Base-by-base conservation (phyloP, 169 alveolate genomes). In the Cyclospora cayetanensis region DNA sequence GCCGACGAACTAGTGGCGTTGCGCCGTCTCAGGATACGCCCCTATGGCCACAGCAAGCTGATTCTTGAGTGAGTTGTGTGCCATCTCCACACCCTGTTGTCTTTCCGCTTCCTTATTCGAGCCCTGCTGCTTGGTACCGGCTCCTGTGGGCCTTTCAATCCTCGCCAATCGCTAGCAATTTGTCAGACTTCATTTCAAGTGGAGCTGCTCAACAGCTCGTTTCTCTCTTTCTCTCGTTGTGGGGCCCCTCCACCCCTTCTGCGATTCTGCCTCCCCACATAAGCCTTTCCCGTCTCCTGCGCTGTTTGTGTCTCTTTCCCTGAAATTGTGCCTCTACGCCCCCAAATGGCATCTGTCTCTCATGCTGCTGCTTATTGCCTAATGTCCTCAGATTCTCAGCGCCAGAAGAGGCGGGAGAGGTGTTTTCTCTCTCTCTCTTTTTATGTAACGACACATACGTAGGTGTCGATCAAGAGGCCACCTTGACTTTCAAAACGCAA, bases 1-100 rank as follows among this genome's bases (percentile, higher is more conserved):
- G 90, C 72, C 34, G 93, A 90, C 50, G 93, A 90, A 43, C 84
- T 90, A 50, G 74, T 94, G 25, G 60, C 60, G 20, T 53, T 88
- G 70, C 84, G 85, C 43, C 92, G 92, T 46, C 89, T 88, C 25
- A 79, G 65, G 55, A 4, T 88, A 50, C 63, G 29, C 37, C 86
- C 85, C 53, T n/a, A 20, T 9, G 66, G 60, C n/a, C 84, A 27
- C 68, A 46, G 42, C 39, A 35, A 88, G 43, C 39, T 74, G 41
- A 37, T 60, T 27, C 82, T 88, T 9, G 89, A 88, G 90, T 83
- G 39, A n/a, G 90, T n/a, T n/a, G n/a, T n/a, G n/a, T n/a, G n/a
- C n/a, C n/a, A n/a, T n/a, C n/a, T n/a, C n/a, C n/a, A n/a, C n/a
- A n/a, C n/a, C n/a, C n/a, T n/a, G n/a, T n/a, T n/a, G n/a, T n/a